Percentiles rank a stretch among this genome's conserved stretches.
phyloP scores from a whole-genome alignment of 495 filamentous ascomycete species.

The Cercophora newfieldiana region DNA sequence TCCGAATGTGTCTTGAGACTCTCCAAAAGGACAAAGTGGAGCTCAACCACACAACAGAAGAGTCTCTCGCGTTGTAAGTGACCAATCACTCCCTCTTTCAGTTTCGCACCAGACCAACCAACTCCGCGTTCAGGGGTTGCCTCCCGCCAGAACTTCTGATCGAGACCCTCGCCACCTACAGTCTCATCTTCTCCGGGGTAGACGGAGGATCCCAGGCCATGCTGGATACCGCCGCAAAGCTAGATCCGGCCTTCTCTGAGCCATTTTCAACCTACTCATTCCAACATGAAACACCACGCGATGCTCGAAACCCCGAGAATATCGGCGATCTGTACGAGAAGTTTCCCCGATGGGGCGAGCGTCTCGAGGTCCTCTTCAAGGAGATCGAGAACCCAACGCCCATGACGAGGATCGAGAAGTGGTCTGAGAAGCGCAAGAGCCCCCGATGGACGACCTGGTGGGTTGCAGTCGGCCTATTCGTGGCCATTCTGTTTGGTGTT shows the following conservation, averaged over 20 bases:
- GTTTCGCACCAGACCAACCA: neutral
- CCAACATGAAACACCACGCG: conserved; percentile 6
- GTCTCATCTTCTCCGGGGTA: conserved; percentile 9
- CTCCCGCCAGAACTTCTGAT: conserved; percentile 12
- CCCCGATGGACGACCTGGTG: conserved; percentile 23
- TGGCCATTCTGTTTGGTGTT: conserved; percentile 18
- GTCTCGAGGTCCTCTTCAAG: conserved; percentile 17
- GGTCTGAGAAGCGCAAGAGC: conserved; percentile 17
- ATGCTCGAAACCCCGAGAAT: conserved; percentile 7
- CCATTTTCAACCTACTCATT: neutral
- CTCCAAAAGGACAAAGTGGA: conserved; percentile 1
- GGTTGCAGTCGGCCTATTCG: conserved; percentile 9
- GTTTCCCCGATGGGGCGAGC: conserved; percentile 19
- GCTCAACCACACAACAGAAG: neutral
- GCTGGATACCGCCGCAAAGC: conserved; percentile 3
- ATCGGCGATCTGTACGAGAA: conserved; percentile 12
- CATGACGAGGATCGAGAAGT: conserved; percentile 14
- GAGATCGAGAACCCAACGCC: conserved; percentile 21
- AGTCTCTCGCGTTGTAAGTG: conserved; percentile 13
- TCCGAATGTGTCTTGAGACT: conserved; percentile 5
- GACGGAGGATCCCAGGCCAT: conserved; percentile 2
- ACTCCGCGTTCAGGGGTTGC: conserved; percentile 9
- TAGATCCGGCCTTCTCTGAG: conserved; percentile 7
- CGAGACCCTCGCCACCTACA: conserved; percentile 14
- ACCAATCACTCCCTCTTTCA: neutral